Evolutionary conservation across 768 basidiomycete species (phyloP), one percentile per base, ranked within the genome.

Genomic region (Coprinellus micaceus): DNA sequence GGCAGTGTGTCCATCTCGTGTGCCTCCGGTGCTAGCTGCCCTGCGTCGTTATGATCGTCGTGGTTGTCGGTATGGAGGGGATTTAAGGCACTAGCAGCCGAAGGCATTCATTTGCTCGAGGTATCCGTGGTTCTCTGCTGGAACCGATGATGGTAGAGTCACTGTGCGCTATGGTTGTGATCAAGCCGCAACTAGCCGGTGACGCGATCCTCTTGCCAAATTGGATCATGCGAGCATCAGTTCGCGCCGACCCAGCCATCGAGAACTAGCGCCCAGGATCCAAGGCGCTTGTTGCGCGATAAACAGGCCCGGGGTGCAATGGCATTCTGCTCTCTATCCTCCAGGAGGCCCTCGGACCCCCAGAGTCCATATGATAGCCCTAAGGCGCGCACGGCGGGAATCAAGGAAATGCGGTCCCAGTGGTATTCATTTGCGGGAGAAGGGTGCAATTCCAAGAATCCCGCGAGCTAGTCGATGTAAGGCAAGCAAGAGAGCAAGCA

Each of bases 1-100:
- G 60, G 33, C 24, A 66, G 55, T 3, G 56, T 59, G 36, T 66
- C 62, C 66, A 67, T 67, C 54, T 67, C 66, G 25, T 63, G 36
- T 19, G 17, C 50, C 25, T 50, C 50, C 15, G 6, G 5, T 43
- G n/a, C 7, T 6, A 30, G 19, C n/a, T 51, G 30, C 30, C 33
- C 49, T 17, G 17, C 25, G 28, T 19, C 7, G 44, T n/a, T 7
- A 13, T 24, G 44, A 28, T 17, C 17, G 26, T 36, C 15, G 41
- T 40, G 29, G 40, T 30, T 17, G 43, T 45, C 50, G 41, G 19
- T 33, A 37, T 13, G 39, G 28, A 21, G 30, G 46, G 41, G 49
- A 24, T n/a, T 52, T 2, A 30, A 22, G 30, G 43, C 30, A 30
- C 21, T 44, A 37, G 47, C 29, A 37, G 13, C 25, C 21, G 48